Base-by-base conservation (phyloP, 257 asterid species). In the Dorcoceras hygrometricum region DNA sequence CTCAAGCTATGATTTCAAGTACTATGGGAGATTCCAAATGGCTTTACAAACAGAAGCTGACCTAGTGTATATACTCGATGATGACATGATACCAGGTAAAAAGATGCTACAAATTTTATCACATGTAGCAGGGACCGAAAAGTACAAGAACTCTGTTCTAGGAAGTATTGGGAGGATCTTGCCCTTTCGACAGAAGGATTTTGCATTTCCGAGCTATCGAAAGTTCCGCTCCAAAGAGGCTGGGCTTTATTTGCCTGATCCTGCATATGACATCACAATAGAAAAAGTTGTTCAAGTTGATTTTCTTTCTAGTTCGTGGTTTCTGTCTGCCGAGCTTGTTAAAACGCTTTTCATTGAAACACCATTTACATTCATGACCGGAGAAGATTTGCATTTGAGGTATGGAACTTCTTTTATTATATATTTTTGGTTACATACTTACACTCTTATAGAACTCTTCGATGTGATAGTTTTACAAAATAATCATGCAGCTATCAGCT, bases 301-400 rank as follows among this genome's bases (percentile, higher is more conserved):
- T 70, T 94, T 94, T 63, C 84, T 94, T 0, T 90, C 96, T 0
- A 94, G 97, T 70, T 94, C 99, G 1, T 94, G 99, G 97, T 94
- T 94, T 66, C 80, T 94, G 2, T 94, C 99, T 32, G 84, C 97
- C 0, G 96, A 94, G 72, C 92, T 90, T 1, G 78, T 94, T 19
- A 88, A 90, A 69, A 87, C 99, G 2, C 83, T 94, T 6, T 94
- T 94, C 58, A 81, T 87, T 18, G 99, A 94, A 79, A 84, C 87
- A 16, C 99, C 96, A 4, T 82, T 88, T 77, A 94, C 96, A 3
- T 94, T 94, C 79, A 76, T 70, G 85, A 94, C 97, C 1, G 99
- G 99, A 24, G 97, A 94, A 80, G 97, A 94, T 74, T 72, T 94
- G 70, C 99, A 90, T 68, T 80, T 94, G 66, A 94, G 99, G 99